These are phyloP conservation scores for Mercurialis annua DNA, from an alignment of 345 rosid species.

Conservation along the genomic window DNA sequence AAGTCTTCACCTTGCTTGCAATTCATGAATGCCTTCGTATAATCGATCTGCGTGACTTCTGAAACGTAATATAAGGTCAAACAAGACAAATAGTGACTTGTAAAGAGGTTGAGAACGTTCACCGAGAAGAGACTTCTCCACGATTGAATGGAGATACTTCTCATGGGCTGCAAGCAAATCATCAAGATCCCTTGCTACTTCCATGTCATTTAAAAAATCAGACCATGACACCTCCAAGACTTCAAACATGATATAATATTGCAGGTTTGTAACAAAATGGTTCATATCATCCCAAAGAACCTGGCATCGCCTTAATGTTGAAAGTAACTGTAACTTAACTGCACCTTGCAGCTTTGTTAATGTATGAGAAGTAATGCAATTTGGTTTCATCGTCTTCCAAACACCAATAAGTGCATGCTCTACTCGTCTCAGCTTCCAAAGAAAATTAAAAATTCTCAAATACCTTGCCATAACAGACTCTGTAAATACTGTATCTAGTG, in stretches of 20 bases:
- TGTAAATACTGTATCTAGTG: constrained; percentile 85
- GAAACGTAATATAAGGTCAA: constrained; percentile 82
- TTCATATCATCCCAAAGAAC: constrained; percentile 97
- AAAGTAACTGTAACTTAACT: constrained; percentile 71
- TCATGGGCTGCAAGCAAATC: constrained; percentile 96
- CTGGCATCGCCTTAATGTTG: constrained; percentile 88
- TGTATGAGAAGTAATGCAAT: constrained; percentile 77
- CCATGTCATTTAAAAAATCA: constrained; percentile 82
- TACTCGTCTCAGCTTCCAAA: constrained; percentile 93
- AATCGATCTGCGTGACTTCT: constrained; percentile 88
- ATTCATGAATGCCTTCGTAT: constrained; percentile 80
- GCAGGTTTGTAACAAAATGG: constrained; percentile 94
- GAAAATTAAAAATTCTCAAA: constrained; percentile 84
- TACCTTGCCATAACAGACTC: constrained; percentile 84
- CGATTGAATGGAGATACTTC: constrained; percentile 77
- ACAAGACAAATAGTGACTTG: constrained; percentile 74
- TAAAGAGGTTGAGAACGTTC: constrained; percentile 77
- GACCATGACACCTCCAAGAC: constrained; percentile 98
- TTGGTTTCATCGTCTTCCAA: constrained; percentile 99
- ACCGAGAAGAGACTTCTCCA: constrained; percentile 89
- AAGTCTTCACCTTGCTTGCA: constrained; percentile 73
- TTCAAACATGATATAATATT: constrained; percentile 97
- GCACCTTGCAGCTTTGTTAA: constrained; percentile 68
- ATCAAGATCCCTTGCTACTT: constrained; percentile 88
- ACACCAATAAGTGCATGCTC: constrained; percentile 97